phyloP scores from a whole-genome alignment of 1,284 basidiomycete species.

The Kalmanozyma brasiliensis region DNA sequence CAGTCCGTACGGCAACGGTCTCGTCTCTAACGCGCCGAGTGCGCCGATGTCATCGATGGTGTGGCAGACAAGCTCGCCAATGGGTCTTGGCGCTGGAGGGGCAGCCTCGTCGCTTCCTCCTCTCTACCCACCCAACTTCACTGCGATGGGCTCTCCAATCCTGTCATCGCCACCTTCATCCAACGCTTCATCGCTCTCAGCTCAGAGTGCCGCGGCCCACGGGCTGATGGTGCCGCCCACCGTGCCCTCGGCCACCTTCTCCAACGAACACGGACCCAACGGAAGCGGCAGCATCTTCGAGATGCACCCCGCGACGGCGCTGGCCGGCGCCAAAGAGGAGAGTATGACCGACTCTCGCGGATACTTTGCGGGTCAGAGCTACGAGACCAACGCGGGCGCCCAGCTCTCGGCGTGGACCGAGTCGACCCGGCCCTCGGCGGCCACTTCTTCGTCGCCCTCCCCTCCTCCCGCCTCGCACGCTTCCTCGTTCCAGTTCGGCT shows the following conservation, averaged over 20 bases:
- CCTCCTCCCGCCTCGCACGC: slow-evolving; percentile 11
- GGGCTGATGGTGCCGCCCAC: slow-evolving; percentile 33
- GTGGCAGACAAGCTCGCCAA: slow-evolving; percentile 17
- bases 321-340: slow-evolving; percentile 1
- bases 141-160: slow-evolving; percentile 22
- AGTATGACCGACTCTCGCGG: slow-evolving; percentile 5
- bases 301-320: slow-evolving; percentile 1
- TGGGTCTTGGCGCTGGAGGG: neutral
- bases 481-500: slow-evolving; percentile 8
- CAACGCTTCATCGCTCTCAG: slow-evolving; percentile 26
- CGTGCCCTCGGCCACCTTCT: slow-evolving; percentile 20
- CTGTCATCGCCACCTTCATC: slow-evolving; percentile 35
- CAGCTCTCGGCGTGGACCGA: slow-evolving; percentile 22
- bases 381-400: neutral
- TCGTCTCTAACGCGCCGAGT: neutral
- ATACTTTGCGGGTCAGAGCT: neutral
- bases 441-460: slow-evolving; percentile 14
- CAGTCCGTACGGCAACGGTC: slow-evolving; percentile 15
- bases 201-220: slow-evolving; percentile 20
- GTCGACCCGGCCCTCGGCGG: slow-evolving; percentile 2
- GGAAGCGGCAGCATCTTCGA: neutral
- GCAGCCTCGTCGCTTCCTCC: slow-evolving; percentile 5
- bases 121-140: slow-evolving; percentile 1
- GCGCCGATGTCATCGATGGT: slow-evolving; percentile 16
- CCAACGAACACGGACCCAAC: neutral